Percentiles rank a stretch among this genome's conserved stretches.
Conservation (phyloP, 164 flowering plant species). For the Akebia trifoliata region DNA sequence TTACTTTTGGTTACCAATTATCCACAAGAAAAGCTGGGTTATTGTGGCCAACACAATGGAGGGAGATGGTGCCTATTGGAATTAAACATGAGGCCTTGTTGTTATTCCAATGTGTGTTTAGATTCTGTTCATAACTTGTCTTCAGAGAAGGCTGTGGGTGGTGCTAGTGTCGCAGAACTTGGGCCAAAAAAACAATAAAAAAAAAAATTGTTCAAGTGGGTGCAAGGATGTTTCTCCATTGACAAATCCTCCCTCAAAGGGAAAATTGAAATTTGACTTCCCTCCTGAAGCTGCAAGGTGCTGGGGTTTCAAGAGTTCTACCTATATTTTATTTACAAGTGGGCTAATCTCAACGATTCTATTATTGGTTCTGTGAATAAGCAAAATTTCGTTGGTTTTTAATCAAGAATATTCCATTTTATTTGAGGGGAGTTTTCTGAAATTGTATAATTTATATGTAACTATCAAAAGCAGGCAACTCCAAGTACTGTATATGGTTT, state of each 20-base stretch:
- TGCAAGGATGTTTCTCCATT: neutral
- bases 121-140: neutral
- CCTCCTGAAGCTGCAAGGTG: neutral
- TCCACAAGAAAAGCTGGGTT: neutral
- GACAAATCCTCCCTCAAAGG: neutral
- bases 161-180: neutral
- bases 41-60: neutral
- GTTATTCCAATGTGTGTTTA: neutral
- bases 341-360: neutral
- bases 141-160: too few relatives aligned
- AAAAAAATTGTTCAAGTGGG: neutral
- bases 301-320: neutral
- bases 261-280: neutral
- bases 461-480: neutral
- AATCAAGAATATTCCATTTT: neutral
- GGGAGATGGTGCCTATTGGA: neutral
- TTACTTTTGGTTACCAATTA: neutral
- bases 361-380: too few relatives aligned
- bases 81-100: neutral
- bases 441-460: neutral
- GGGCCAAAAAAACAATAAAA: neutral
- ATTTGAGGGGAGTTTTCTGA: neutral
- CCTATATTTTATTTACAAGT: neutral
- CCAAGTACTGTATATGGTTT: neutral
- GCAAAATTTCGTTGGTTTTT: neutral